Evolutionary conservation across 345 rosid genomes (phyloP).

Genomic region (Pseudoturritis turrita): DNA sequence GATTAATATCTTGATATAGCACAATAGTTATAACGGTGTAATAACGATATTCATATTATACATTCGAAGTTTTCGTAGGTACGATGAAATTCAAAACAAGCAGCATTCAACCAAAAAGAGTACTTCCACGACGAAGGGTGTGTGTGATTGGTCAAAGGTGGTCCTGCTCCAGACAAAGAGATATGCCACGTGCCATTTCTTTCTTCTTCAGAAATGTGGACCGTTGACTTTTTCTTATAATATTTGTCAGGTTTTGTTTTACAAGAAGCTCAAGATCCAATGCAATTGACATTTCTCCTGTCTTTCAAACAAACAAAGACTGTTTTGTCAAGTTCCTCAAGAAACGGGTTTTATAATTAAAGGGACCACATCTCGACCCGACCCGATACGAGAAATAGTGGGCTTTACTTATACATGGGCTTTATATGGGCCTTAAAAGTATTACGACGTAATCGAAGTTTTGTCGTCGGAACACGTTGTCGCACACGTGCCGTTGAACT

Average conservation of each 20-base stretch:
- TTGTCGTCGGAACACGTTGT: neutral
- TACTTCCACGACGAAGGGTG: neutral
- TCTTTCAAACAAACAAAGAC: neutral
- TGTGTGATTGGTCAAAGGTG: slow-evolving; percentile 15
- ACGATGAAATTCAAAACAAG: slow-evolving; percentile 4
- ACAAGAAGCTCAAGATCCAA: slow-evolving; percentile 21
- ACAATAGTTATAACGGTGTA: neutral
- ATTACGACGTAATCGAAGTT: neutral
- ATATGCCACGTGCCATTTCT: neutral
- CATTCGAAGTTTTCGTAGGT: neutral
- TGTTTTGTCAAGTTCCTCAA: neutral
- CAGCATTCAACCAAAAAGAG: neutral
- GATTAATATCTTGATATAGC: neutral
- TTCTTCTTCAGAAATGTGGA: neutral
- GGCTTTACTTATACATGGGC: neutral
- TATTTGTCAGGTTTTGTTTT: neutral
- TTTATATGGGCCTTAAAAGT: neutral
- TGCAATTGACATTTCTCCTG: slow-evolving; percentile 6
- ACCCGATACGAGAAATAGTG: neutral
- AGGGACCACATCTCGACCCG: neutral
- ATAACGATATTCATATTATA: neutral
- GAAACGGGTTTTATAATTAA: neutral
- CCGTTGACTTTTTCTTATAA: neutral
- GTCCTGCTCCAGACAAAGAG: slow-evolving; percentile 22
- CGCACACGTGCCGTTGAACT: neutral